Evolutionary conservation across 148 eudicot genomes (phyloP).

Genomic region (Pharnaceum exiguum): DNA sequence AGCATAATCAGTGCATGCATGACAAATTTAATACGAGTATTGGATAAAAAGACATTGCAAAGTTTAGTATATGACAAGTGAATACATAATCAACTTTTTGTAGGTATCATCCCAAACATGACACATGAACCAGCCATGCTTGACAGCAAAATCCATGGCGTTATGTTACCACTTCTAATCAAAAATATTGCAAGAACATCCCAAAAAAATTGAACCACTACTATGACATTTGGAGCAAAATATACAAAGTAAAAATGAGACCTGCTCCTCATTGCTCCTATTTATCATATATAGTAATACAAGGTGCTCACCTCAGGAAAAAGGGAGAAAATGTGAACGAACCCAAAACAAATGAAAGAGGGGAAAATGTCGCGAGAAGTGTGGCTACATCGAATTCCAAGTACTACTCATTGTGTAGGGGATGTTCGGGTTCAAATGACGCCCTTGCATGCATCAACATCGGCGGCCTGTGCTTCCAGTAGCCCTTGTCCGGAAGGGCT

Average conservation of each 20-base stretch:
- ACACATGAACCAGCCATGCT: constrained; percentile 28
- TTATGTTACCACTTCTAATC: constrained; percentile 24
- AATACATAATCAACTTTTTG: too few relatives aligned
- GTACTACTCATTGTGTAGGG: constrained; percentile 9
- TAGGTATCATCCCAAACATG: constrained; percentile 26
- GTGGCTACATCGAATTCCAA: constrained; percentile 22
- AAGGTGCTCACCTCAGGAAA: constrained; percentile 25
- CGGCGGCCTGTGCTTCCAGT: constrained; percentile 58
- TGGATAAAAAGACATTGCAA: constrained; percentile 6
- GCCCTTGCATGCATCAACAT: constrained; percentile 61
- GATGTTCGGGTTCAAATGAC: constrained; percentile 34
- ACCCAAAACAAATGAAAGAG: not conserved
- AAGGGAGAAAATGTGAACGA: constrained; percentile 14
- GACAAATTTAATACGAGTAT: too few relatives aligned
- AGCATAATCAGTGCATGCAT: too few relatives aligned
- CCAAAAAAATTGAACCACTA: constrained; percentile 15
- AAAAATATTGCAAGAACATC: constrained; percentile 9
- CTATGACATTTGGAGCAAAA: constrained; percentile 37
- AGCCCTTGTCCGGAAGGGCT: constrained; percentile 43
- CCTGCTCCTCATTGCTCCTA: constrained; percentile 32
- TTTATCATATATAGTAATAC: constrained; percentile 30
- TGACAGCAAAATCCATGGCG: constrained; percentile 48
- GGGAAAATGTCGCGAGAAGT: constrained; percentile 12
- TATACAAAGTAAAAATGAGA: constrained; percentile 42
- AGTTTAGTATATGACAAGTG: not conserved